These are phyloP conservation scores for Amaranthus hypochondriacus DNA, from an alignment of 148 eudicot species.

Conservation along the genomic window DNA sequence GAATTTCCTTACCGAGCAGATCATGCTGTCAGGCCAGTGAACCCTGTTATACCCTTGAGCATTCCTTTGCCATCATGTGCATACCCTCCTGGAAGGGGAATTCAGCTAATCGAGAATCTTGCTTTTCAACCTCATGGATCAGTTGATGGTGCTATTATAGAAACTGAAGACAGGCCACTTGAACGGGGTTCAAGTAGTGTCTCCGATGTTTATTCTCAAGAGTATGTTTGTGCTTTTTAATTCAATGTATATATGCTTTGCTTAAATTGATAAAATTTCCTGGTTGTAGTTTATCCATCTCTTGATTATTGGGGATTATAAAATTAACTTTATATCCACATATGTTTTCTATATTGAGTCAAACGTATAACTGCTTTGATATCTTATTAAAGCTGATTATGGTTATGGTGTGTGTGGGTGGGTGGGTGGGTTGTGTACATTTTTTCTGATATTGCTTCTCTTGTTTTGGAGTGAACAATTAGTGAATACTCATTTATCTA, in stretches of 20 bases:
- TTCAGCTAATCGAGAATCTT: slow-evolving; percentile 41
- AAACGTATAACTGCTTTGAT: no score
- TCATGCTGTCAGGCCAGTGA: slow-evolving; percentile 29
- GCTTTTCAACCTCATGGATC: slow-evolving; percentile 34
- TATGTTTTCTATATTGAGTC: no score
- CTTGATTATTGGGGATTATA: background rate
- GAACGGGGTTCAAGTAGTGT: slow-evolving; percentile 44
- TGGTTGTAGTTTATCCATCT: background rate
- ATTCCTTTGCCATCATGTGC: slow-evolving; percentile 36
- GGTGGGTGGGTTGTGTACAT: no score
- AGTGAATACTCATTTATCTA: no score
- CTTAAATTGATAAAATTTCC: background rate
- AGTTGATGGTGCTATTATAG: slow-evolving; percentile 40
- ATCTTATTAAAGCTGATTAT: no score
- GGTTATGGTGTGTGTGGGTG: no score
- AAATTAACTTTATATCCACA: background rate
- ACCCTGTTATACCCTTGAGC: slow-evolving; percentile 33
- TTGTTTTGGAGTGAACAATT: no score
- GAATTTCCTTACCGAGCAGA: slow-evolving; percentile 36
- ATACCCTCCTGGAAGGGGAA: slow-evolving; percentile 36
- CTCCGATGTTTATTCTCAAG: slow-evolving; percentile 67
- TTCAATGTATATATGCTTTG: background rate
- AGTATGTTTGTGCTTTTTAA: slow-evolving; percentile 34
- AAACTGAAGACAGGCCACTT: slow-evolving; percentile 37
- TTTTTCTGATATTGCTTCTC: no score